phyloP scores from a whole-genome alignment of 768 basidiomycete species.

The Hericium coralloides region DNA sequence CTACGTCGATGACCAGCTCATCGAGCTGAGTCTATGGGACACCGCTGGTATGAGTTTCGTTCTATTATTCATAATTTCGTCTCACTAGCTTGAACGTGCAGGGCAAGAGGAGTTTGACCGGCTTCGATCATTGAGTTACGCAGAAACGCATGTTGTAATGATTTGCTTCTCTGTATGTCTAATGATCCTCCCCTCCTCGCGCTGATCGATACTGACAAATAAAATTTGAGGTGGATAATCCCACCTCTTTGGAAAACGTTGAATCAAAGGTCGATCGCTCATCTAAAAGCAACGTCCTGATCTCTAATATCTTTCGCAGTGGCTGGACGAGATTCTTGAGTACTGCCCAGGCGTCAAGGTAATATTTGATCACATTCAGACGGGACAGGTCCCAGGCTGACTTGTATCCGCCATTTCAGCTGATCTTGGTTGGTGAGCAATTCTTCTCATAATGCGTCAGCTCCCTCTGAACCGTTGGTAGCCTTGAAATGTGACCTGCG shows the following conservation, averaged over 20 bases:
- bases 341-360: slow-evolving; percentile 96
- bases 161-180: slow-evolving; percentile 78
- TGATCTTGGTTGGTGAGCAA: slow-evolving; percentile 78
- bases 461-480: slow-evolving; percentile 20
- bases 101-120: slow-evolving; percentile 96
- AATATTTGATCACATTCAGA: slow-evolving; percentile 5
- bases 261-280: slow-evolving; percentile 62
- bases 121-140: slow-evolving; percentile 88
- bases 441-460: slow-evolving; percentile 4
- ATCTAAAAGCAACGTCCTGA: neutral
- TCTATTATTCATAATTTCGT: neutral
- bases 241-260: slow-evolving; percentile 92
- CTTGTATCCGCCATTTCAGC: slow-evolving; percentile 28
- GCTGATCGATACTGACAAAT: neutral
- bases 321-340: slow-evolving; percentile 88
- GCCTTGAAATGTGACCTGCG: slow-evolving; percentile 95
- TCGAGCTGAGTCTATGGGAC: slow-evolving; percentile 95
- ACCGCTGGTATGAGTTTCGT: slow-evolving; percentile 65
- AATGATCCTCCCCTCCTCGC: neutral
- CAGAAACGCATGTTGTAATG: slow-evolving; percentile 95
- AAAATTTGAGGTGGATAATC: slow-evolving; percentile 71
- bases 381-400: neutral
- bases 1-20: slow-evolving; percentile 74
- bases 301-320: slow-evolving; percentile 36
- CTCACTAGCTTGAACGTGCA: slow-evolving; percentile 23